Base-by-base conservation (phyloP, 2,329 filamentous ascomycete genomes). In the Trichoderma afroharzianum region DNA sequence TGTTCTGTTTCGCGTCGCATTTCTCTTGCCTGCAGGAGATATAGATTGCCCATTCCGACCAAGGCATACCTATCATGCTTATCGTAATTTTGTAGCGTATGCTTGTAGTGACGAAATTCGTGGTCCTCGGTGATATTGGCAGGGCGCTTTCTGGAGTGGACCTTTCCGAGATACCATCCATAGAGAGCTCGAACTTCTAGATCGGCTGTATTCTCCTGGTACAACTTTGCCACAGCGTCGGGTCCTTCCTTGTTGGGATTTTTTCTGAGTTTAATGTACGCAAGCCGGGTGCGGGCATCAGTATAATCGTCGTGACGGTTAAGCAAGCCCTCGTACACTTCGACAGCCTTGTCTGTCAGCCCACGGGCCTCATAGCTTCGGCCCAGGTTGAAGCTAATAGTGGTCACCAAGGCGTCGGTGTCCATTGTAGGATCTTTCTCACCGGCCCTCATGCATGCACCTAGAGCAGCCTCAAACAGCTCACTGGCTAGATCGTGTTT, bases 61-160 rank as follows among this genome's bases (percentile, higher is more conserved):
- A 99, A 85, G 5, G 96, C 94, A 80, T 99, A 99, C n/a, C 94
- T 88, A 80, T 99, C 96, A 79, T 99, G 96, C 86, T 98, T 99
- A 84, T 99, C 95, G 79, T 94, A 92, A 75, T 95, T 91, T 79
- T 97, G 94, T 33, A 99, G 85, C 0, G 95, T 98, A 81, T 98
- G 94, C 83, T 98, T 99, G 86, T 97, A 97, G 80, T 98, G 95
- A 4, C 94, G 90, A 77, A 97, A 92, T 81, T 99, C 96, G 39
- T 91, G 90, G 78, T 99, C 97, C 78, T 98, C 95, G 18, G 90
- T 90, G 72, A 98, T 87, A 78, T 96, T 95, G 66, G 88, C 84
- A 4, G 91, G 90, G 71, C 92, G 89, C 83, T 96, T 97, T 81
- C 95, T 94, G 14, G 93, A 91, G 76, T 88, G 86, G 18, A 89